These are phyloP conservation scores for Laburnicola sp. DNA, from an alignment of 2,329 filamentous ascomycete genomes.

Conservation along the genomic window DNA sequence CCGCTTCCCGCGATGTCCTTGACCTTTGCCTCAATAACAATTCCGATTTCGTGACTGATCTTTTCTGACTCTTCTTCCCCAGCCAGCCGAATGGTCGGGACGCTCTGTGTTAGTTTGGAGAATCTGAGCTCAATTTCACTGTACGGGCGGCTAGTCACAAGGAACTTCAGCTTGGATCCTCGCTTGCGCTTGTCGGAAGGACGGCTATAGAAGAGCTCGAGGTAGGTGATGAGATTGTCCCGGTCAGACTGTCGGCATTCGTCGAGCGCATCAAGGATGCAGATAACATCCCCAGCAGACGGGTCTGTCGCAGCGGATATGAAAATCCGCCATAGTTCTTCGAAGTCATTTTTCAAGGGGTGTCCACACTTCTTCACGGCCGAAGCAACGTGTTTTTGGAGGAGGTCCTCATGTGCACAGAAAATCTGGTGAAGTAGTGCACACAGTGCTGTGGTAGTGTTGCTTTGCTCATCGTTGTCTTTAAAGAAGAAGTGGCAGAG, in stretches of 20 bases:
- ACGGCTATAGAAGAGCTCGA: slow-evolving; percentile 13
- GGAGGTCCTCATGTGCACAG: slow-evolving; percentile 21
- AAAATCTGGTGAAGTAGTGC: slow-evolving; percentile 45
- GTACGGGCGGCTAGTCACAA: slow-evolving; percentile 43
- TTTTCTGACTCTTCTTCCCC: slow-evolving; percentile 29
- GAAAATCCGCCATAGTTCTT: slow-evolving; percentile 12
- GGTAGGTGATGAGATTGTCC: slow-evolving; percentile 15
- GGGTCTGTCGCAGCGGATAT: slow-evolving; percentile 7
- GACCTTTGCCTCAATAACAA: slow-evolving; percentile 32
- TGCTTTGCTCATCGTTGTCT: slow-evolving; percentile 42
- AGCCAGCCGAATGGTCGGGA: slow-evolving; percentile 15
- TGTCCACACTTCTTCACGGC: slow-evolving; percentile 23
- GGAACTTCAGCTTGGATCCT: slow-evolving; percentile 36
- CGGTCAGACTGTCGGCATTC: slow-evolving; percentile 20
- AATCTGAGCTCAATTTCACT: slow-evolving; percentile 21
- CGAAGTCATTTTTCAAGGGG: slow-evolving; percentile 16
- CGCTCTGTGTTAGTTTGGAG: slow-evolving; percentile 3
- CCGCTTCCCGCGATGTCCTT: slow-evolving; percentile 6
- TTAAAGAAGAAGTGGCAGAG: slow-evolving; percentile 48
- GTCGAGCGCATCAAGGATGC: slow-evolving; percentile 32
- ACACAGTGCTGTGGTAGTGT: slow-evolving; percentile 35
- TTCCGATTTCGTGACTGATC: slow-evolving; percentile 38
- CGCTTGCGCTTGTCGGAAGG: neutral
- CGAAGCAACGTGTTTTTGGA: slow-evolving; percentile 19
- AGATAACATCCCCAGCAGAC: slow-evolving; percentile 19